Base-by-base conservation (phyloP, 2,329 filamentous ascomycete genomes). In the Sporothrix protearum region DNA sequence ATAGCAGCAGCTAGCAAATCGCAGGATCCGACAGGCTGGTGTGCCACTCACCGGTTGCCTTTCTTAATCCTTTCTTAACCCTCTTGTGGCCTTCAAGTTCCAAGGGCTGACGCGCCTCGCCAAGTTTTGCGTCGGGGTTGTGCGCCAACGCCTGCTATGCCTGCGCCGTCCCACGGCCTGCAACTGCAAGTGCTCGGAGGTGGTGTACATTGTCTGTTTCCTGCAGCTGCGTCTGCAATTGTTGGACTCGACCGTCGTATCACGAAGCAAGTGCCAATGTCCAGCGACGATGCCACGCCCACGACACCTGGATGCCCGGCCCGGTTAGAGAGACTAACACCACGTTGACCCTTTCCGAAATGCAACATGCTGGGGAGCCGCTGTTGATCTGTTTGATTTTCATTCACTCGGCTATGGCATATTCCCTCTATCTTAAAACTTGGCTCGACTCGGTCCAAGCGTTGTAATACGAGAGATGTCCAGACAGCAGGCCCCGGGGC, bases 1-100 rank as follows among this genome's bases (percentile, higher is more conserved):
- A 69, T 71, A 75, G 75, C 74, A 73, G 75, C 74, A 75, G 73
- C 67, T 51, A 72, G 70, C 73, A 68, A 63, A 73, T 75, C 71
- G 72, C 76, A 75, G 71, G 73, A 70, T 71, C 71, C 68, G 45
- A 71, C 71, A 72, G 71, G 68, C 51, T 71, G 69, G 69, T 42
- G 36, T 49, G 45, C 51, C 70, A 68, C 61, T 61, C 68, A n/a
- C 63, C 47, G 67, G 59, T 63, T 59, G 42, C 14, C 9, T n/a
- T 14, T 67, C 47, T 45, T 49, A 28, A 22, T 6, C 33, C 33
- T 36, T 33, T 14, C 36, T 57, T 14, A 33, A 59, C 14, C 14
- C 30, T 33, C 51, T 64, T 30, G 33, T 49, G 16, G 8, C 36
- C 42, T 47, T 33, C 19, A 33, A 9, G 57, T 39, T 42, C 36